Conservation (phyloP, 257 asterid species). For the Nicotiana attenuata region DNA sequence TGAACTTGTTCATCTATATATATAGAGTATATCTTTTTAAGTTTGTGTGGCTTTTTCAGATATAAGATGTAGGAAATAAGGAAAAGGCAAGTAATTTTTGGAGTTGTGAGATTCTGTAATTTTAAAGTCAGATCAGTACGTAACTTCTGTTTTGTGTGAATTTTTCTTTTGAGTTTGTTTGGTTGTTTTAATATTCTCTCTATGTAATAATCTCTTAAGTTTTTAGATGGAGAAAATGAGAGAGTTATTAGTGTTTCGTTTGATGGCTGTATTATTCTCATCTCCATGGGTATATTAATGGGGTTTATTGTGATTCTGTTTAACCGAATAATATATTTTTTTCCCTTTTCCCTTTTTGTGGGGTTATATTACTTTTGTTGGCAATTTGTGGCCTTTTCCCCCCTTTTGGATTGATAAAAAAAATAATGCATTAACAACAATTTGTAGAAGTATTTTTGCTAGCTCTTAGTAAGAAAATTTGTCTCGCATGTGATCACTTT, state of each 20-base stretch:
- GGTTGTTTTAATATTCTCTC: background rate
- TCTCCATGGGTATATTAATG: too few relatives aligned
- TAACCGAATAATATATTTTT: background rate
- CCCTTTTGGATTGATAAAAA: background rate
- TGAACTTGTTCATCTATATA: background rate
- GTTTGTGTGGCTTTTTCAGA: background rate
- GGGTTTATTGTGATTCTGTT: background rate
- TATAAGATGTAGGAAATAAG: background rate
- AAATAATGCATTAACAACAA: too few relatives aligned
- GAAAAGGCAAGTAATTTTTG: background rate
- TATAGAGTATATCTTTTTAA: background rate
- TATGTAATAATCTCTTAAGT: background rate
- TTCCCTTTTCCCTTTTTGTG: background rate
- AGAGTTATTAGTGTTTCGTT: background rate
- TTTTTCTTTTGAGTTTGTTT: background rate
- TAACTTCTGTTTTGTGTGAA: background rate
- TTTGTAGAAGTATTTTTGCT: too few relatives aligned
- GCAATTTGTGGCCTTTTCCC: background rate
- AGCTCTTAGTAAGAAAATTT: too few relatives aligned
- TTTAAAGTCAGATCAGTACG: slow-evolving; percentile 2
- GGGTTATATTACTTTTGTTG: background rate
- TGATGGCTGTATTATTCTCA: too few relatives aligned
- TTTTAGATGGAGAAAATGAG: background rate
- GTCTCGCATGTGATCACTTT: too few relatives aligned
- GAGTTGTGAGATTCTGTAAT: slow-evolving; percentile 5